phyloP scores from a whole-genome alignment of 2,329 filamentous ascomycete species.

The Botrytis fragariae region DNA sequence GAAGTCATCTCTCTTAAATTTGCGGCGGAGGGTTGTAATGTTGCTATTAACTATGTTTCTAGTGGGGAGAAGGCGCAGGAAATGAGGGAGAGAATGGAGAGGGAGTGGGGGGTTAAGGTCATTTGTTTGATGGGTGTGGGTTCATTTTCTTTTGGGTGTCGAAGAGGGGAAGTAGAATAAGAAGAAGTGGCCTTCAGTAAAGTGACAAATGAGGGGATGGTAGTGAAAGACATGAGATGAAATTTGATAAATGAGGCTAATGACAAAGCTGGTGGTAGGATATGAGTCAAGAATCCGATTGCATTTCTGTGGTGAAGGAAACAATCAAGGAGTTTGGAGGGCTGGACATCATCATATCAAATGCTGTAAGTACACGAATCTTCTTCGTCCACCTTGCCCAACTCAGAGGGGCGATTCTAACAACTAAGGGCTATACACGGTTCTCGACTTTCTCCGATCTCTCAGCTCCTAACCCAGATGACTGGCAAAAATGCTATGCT shows the following conservation, averaged over 20 bases:
- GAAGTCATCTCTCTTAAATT: constrained; percentile 60
- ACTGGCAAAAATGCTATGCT: constrained; percentile 50
- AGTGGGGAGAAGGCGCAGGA: constrained; percentile 54
- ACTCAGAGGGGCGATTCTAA: neutral
- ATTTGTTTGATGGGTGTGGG: constrained; percentile 55
- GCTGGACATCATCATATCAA: constrained; percentile 63
- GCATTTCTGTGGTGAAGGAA: constrained; percentile 51
- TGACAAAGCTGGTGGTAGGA: constrained; percentile 44
- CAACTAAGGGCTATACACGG: constrained; percentile 33
- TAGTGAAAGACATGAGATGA: neutral
- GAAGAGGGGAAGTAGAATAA: neutral
- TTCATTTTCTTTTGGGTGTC: neutral
- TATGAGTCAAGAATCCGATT: constrained; percentile 54
- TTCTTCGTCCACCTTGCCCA: neutral
- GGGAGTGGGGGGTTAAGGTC: constrained; percentile 51
- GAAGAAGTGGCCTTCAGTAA: neutral
- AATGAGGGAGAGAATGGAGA: constrained; percentile 50
- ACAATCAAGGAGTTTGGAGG: constrained; percentile 57
- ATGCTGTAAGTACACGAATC: constrained; percentile 50
- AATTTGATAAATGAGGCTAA: neutral
- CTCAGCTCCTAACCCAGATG: constrained; percentile 25
- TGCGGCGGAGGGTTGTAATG: constrained; percentile 59
- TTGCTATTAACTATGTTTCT: constrained; percentile 64
- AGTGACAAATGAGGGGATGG: neutral
- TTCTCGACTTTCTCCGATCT: constrained; percentile 34